These are phyloP conservation scores for Eutrema salsugineum DNA, from an alignment of 441 rosid genomes.

Conservation along the genomic window DNA sequence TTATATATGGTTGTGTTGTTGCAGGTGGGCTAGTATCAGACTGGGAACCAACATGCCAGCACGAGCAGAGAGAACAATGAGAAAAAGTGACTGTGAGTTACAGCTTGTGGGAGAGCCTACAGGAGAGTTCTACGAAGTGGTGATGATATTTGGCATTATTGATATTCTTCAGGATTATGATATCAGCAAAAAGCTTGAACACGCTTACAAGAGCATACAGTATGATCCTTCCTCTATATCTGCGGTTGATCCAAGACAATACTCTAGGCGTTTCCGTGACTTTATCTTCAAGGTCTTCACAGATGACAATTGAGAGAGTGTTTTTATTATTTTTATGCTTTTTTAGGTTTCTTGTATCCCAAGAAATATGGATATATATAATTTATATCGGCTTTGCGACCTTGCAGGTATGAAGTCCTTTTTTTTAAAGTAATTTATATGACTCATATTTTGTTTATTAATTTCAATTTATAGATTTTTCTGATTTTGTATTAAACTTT, in stretches of 20 bases:
- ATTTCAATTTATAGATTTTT: not conserved
- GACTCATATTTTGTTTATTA: conserved; percentile 10
- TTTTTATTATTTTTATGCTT: not conserved
- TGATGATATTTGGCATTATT: conserved; percentile 53
- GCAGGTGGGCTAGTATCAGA: conserved; percentile 51
- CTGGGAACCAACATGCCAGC: conserved; percentile 55
- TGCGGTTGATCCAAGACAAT: conserved; percentile 62
- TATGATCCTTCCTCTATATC: conserved; percentile 59
- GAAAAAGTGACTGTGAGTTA: conserved; percentile 37
- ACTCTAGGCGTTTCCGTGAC: conserved; percentile 58
- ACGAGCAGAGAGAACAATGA: conserved; percentile 44
- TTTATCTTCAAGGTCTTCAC: conserved; percentile 49
- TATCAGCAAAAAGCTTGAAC: conserved; percentile 63
- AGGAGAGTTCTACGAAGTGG: conserved; percentile 51
- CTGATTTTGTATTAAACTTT: not conserved
- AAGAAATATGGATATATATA: not conserved
- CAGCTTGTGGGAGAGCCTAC: conserved; percentile 51
- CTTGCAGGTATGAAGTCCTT: not conserved
- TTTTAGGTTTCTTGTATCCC: not conserved
- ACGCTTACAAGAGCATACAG: conserved; percentile 56
- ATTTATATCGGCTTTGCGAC: not conserved
- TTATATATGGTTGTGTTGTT: not conserved
- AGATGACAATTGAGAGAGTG: conserved; percentile 34
- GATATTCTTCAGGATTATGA: conserved; percentile 65
- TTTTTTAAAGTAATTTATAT: not conserved